A percentile compares a stretch with the other conserved stretches of the same genome.
Evolutionary conservation across 1,139 yeast species (phyloP).

Genomic region (Suhomyces maxii): DNA sequence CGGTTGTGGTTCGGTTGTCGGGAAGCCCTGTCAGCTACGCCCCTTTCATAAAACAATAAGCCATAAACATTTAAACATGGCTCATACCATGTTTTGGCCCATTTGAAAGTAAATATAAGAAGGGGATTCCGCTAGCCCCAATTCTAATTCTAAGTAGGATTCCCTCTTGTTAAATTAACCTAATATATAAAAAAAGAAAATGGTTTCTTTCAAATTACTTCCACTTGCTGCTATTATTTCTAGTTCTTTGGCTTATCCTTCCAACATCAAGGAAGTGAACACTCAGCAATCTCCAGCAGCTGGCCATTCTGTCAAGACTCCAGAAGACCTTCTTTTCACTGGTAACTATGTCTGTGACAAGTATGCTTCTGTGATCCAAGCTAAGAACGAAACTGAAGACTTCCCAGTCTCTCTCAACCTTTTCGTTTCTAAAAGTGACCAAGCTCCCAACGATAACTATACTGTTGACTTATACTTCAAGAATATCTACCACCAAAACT

Average conservation of each 20-base stretch:
- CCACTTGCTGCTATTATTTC: constrained; percentile 6
- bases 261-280: constrained; percentile 16
- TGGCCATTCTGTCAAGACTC: constrained; percentile 13
- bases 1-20: background rate
- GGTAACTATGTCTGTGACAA: constrained; percentile 23
- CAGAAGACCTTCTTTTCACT: constrained; percentile 14
- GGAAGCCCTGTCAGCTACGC: background rate
- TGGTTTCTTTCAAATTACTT: constrained; percentile 3
- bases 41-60: background rate
- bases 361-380: constrained; percentile 18
- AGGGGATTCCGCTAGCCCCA: background rate
- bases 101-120: background rate
- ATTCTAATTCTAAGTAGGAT: too few relatives aligned
- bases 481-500: constrained; percentile 14
- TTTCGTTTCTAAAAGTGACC: constrained; percentile 16
- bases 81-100: background rate
- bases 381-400: constrained; percentile 16
- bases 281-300: constrained; percentile 1
- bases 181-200: background rate
- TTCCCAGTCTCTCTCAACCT: constrained; percentile 20
- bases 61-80: background rate
- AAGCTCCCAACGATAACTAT: constrained; percentile 17
- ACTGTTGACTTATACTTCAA: constrained; percentile 21
- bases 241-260: constrained; percentile 8
- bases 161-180: too few relatives aligned